These are phyloP conservation scores for Backusella australiensis DNA, from an alignment of 192 early-diverging fungal genomes.

Conservation along the genomic window DNA sequence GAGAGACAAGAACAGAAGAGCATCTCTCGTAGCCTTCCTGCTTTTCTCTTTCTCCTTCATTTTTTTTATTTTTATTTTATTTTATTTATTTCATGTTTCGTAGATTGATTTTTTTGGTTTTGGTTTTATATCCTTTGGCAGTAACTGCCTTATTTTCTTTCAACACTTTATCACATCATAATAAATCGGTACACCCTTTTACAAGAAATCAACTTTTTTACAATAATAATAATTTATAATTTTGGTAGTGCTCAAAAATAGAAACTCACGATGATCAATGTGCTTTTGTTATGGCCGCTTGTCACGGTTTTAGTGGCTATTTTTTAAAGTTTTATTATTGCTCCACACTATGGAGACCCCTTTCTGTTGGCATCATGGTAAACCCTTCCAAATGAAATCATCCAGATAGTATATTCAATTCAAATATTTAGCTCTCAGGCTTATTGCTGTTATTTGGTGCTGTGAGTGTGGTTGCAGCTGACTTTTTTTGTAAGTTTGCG, in stretches of 20 bases:
- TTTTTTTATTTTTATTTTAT: not conserved
- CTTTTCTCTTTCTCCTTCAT: not conserved
- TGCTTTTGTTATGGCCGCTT: constrained; percentile 54
- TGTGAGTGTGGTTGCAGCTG: constrained; percentile 70
- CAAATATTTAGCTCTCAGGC: not conserved
- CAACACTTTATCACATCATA: not conserved
- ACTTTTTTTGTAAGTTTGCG: constrained; percentile 64
- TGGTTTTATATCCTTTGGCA: constrained; percentile 2
- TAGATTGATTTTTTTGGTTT: not conserved
- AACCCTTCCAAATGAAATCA: not conserved
- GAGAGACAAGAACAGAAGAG: not conserved
- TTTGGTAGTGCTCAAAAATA: constrained; percentile 44
- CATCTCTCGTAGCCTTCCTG: not conserved
- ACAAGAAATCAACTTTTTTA: not conserved
- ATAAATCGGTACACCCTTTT: not conserved
- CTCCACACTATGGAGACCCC: constrained; percentile 20
- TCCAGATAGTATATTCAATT: not conserved
- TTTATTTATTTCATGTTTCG: not conserved
- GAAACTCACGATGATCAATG: constrained; percentile 51
- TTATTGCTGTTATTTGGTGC: constrained; percentile 53
- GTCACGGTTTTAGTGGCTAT: constrained; percentile 52
- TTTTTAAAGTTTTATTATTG: constrained; percentile 57
- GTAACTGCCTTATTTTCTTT: not conserved
- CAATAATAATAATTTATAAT: not conserved
- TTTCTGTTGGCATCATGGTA: constrained; percentile 42